Evolutionary conservation across 148 eudicot genomes (phyloP).

Genomic region (Selenicereus undatus): DNA sequence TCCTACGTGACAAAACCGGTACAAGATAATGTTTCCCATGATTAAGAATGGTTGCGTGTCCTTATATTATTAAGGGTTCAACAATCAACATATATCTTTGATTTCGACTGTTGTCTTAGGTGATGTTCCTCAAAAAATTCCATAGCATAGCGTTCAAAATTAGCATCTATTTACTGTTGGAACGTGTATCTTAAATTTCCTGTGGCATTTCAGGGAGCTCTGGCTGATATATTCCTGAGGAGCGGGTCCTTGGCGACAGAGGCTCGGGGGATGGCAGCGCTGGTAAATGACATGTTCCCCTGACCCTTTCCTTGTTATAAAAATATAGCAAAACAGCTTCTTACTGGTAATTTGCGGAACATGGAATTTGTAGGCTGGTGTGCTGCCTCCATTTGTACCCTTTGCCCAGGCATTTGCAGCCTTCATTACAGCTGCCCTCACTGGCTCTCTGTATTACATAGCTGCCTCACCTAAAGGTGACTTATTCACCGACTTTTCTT

Average conservation of each 20-base stretch:
- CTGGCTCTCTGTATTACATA: constrained; percentile 85
- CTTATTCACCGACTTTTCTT: background rate
- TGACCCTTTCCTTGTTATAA: background rate
- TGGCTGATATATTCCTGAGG: constrained; percentile 76
- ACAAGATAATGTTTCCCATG: background rate
- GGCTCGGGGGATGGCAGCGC: constrained; percentile 80
- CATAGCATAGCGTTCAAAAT: background rate
- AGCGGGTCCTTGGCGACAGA: constrained; percentile 64
- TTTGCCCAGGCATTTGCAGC: constrained; percentile 99
- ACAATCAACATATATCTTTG: too few species aligned
- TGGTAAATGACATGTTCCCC: constrained; percentile 41
- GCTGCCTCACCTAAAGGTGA: constrained; percentile 98
- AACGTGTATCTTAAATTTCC: background rate
- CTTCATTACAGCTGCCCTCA: constrained; percentile 89
- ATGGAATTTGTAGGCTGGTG: constrained; percentile 56
- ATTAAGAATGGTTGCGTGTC: background rate
- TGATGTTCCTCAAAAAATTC: background rate
- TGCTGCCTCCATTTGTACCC: constrained; percentile 92
- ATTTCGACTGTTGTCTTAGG: too few species aligned
- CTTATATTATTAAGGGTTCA: too few species aligned
- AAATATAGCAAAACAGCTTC: background rate
- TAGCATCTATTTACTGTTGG: too few species aligned
- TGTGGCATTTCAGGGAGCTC: constrained; percentile 61
- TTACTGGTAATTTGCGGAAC: background rate
- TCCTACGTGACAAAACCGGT: too few species aligned